phyloP scores from a whole-genome alignment of 352 stramenopile species.

The Globisporangium abappressorium region DNA sequence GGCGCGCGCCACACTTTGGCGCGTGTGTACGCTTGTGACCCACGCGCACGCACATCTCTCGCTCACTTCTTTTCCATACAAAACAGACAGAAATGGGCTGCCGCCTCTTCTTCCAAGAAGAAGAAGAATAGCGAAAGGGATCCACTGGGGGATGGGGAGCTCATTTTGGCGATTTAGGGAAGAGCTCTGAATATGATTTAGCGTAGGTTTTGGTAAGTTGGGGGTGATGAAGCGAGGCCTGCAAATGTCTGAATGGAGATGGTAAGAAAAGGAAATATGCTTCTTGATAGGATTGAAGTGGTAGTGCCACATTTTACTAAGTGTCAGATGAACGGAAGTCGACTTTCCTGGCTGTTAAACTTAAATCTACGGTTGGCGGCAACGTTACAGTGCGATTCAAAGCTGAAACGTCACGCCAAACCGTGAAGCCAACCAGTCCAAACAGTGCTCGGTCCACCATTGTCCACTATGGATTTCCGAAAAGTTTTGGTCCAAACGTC shows the following conservation, averaged over 20 bases:
- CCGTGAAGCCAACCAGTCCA: too few relatives aligned
- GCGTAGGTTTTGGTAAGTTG: neutral
- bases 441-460: too few relatives aligned
- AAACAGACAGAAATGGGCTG: neutral
- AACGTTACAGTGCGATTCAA: too few relatives aligned
- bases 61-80: neutral
- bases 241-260: too few relatives aligned
- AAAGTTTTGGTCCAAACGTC: too few relatives aligned
- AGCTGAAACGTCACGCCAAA: too few relatives aligned
- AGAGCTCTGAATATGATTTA: neutral
- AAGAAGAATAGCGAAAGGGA: slow-evolving; percentile 2
- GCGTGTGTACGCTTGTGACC: neutral
- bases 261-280: neutral
- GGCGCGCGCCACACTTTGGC: neutral
- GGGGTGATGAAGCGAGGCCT: neutral
- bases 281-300: neutral
- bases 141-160: neutral
- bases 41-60: neutral
- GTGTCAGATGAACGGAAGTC: neutral
- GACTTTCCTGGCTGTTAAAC: too few relatives aligned
- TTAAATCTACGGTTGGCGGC: too few relatives aligned
- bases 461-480: too few relatives aligned
- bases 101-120: neutral
- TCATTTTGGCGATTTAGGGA: neutral
- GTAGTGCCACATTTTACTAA: neutral